Base-by-base conservation (phyloP, 306 rosid genomes). In the Trifolium pratense region DNA sequence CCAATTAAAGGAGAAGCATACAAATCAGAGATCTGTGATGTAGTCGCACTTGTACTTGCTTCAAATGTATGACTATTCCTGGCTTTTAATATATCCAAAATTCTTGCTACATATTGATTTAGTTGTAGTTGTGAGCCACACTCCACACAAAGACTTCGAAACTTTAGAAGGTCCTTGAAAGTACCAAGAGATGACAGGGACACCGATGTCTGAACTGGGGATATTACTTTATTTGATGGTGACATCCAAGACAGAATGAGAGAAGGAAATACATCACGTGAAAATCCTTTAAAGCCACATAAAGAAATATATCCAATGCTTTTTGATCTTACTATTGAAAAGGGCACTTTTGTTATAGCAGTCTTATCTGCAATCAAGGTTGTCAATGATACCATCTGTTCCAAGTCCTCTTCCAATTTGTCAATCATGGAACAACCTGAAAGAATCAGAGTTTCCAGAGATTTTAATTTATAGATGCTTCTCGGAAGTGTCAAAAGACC, bases 171-270 rank as follows among this genome's bases (percentile, higher is more conserved):
- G 64, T 58, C 39, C 17, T 58, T 57, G 36, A 29, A 58, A 29
- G 18, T n/a, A 3, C 6, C 70, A 64, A 18, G 18, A 20, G 34
- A 20, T 37, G 70, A 16, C 15, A 16, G 2, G 29, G 46, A 4
- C 0, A 4, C 34, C 1, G 11, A 64, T 64, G 68, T 32, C 10
- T 37, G 68, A 63, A 10, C 52, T 11, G 1, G 12, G 70, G 52
- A 64, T 64, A 20, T 10, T 12, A 64, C 34, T 39, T 40, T 20
- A 20, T 39, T 39, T 12, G 70, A 9, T 39, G 34, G 70, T 18
- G 70, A 64, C 52, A 64, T 64, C 70, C 70, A 64, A 39, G 70
- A 64, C 18, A 2, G 3, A 64, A 64, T 39, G 32, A 64, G 17
- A 37, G 10, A 18, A 10, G 69, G 69, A 63, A 63, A 63, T 36